A percentile compares a stretch with the other conserved stretches of the same genome.
These are phyloP conservation scores for Cyathus olla DNA, from an alignment of 1,284 basidiomycete species.

Conservation along the genomic window DNA sequence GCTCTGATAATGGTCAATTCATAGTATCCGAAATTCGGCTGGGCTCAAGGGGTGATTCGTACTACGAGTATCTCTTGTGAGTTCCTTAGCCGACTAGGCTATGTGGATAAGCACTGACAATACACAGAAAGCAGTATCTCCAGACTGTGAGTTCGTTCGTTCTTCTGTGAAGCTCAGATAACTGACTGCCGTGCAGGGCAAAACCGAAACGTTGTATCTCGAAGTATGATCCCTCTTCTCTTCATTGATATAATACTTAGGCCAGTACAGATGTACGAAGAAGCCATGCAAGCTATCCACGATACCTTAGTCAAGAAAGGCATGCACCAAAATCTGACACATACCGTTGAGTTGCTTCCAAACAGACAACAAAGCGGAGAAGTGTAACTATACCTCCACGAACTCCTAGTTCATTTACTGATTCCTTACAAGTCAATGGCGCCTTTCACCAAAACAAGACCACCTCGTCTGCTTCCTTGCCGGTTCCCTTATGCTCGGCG, in stretches of 20 bases:
- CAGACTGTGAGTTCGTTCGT: slow-evolving; percentile 66
- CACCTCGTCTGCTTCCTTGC: slow-evolving; percentile 97
- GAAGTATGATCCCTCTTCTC: slow-evolving; percentile 53
- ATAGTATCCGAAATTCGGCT: slow-evolving; percentile 83
- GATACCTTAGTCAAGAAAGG: slow-evolving; percentile 74
- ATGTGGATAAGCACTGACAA: background rate
- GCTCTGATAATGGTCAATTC: slow-evolving; percentile 76
- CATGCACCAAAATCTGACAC: slow-evolving; percentile 64
- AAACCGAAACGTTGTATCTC: slow-evolving; percentile 77
- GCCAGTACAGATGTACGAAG: slow-evolving; percentile 75
- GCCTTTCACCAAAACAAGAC: slow-evolving; percentile 89
- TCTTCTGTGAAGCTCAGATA: no score
- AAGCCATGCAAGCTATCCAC: slow-evolving; percentile 82
- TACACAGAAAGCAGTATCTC: slow-evolving; percentile 74
- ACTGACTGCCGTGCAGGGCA: no score
- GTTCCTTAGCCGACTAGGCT: slow-evolving; percentile 25
- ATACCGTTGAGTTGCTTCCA: slow-evolving; percentile 79
- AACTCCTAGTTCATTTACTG: slow-evolving; percentile 77
- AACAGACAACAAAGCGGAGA: slow-evolving; percentile 42
- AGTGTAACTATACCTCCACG: slow-evolving; percentile 11
- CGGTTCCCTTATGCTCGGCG: slow-evolving; percentile 92
- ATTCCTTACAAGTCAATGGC: slow-evolving; percentile 73
- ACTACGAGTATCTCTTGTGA: slow-evolving; percentile 89
- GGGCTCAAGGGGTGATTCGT: slow-evolving; percentile 90
- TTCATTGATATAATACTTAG: background rate